Conservation (phyloP, 2,329 filamentous ascomycete genomes). For the Pezicula carpinea region DNA sequence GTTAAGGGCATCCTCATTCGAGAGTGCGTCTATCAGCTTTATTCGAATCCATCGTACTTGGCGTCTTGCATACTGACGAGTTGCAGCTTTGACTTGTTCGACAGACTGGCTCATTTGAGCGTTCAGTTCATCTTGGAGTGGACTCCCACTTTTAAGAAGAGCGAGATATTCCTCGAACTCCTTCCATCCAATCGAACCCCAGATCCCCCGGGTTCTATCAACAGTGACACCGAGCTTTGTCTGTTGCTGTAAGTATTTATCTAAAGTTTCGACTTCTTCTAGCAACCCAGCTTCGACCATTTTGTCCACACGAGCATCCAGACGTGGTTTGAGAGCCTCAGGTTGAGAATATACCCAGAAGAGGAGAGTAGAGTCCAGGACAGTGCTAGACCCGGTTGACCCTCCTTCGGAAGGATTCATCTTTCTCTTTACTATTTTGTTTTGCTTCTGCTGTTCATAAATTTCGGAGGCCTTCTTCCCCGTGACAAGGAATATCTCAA, state of each 20-base stretch:
- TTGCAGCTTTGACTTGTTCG: conserved; percentile 75
- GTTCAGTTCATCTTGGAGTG: conserved; percentile 39
- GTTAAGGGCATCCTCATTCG: conserved; percentile 44
- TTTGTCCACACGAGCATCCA: conserved; percentile 74
- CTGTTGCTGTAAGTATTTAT: conserved; percentile 39
- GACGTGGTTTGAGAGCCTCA: conserved; percentile 61
- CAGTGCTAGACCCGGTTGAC: conserved; percentile 32
- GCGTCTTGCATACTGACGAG: conserved; percentile 79
- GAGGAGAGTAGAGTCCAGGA: conserved; percentile 38
- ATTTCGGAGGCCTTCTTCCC: conserved; percentile 79
- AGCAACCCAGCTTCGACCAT: conserved; percentile 70
- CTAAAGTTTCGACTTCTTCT: conserved; percentile 54
- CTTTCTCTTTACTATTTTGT: conserved; percentile 29
- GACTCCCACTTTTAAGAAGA: conserved; percentile 33
- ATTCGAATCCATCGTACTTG: conserved; percentile 84
- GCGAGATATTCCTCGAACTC: conserved; percentile 73
- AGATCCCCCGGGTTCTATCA: conserved; percentile 80
- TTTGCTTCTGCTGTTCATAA: conserved; percentile 69
- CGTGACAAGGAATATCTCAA: conserved; percentile 85
- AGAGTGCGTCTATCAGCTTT: conserved; percentile 70
- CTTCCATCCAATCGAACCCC: conserved; percentile 95
- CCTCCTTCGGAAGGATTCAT: too few species aligned
- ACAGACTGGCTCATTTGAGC: conserved; percentile 55
- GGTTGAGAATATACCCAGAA: conserved; percentile 84
- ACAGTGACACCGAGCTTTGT: conserved; percentile 46